phyloP scores from a whole-genome alignment of 1,284 basidiomycete genomes.

The Albatrellus sp. region DNA sequence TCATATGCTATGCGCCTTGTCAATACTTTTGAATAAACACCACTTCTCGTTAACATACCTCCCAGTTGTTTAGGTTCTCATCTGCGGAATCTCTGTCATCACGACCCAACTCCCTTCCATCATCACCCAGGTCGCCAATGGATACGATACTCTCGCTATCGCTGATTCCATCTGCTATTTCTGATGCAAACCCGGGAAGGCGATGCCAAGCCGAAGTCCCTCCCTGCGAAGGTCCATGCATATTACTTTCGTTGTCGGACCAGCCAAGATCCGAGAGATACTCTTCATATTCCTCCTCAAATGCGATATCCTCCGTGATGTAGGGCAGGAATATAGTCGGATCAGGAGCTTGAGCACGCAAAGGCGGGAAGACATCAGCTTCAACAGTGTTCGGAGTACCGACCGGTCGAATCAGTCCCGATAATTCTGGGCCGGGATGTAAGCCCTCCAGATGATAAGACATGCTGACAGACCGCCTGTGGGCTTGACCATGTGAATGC shows the following conservation, averaged over 20 bases:
- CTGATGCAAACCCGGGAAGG: slow-evolving; percentile 56
- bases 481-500: slow-evolving; percentile 41
- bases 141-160: slow-evolving; percentile 84
- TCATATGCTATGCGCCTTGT: slow-evolving; percentile 62
- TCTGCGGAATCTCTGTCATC: slow-evolving; percentile 55
- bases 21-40: slow-evolving; percentile 3
- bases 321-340: slow-evolving; percentile 77
- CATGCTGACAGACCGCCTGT: slow-evolving; percentile 67
- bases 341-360: slow-evolving; percentile 72
- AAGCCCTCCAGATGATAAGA: slow-evolving; percentile 69
- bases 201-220: slow-evolving; percentile 66
- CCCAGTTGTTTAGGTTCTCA: slow-evolving; percentile 86
- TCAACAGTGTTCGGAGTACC: slow-evolving; percentile 69
- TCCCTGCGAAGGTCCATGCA: slow-evolving; percentile 18
- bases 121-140: slow-evolving; percentile 77
- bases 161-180: slow-evolving; percentile 71
- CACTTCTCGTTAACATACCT: slow-evolving; percentile 40
- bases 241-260: slow-evolving; percentile 40
- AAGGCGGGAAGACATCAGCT: slow-evolving; percentile 73
- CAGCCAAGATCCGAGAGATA: slow-evolving; percentile 73
- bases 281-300: slow-evolving; percentile 82
- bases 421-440: slow-evolving; percentile 62
- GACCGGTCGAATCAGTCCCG: slow-evolving; percentile 57
- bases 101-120: slow-evolving; percentile 48
- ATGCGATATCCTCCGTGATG: slow-evolving; percentile 75